These are phyloP conservation scores for Termitomyces sp. DNA, from an alignment of 768 basidiomycete species.

Conservation along the genomic window DNA sequence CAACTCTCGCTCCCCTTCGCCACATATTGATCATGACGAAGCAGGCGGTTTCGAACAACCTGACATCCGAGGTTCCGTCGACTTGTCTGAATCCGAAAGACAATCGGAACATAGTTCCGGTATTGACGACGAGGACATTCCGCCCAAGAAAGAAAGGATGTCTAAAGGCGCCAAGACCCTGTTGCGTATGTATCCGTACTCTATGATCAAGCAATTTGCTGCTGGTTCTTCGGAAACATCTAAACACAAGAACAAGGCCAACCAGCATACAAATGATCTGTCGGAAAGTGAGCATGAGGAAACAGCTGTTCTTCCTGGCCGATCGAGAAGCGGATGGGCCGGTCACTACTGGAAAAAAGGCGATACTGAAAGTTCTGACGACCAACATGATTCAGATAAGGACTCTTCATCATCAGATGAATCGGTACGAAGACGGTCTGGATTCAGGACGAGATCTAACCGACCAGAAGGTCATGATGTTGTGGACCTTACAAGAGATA, in stretches of 20 bases:
- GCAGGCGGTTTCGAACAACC: background rate
- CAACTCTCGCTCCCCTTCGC: background rate
- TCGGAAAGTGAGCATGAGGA: constrained; percentile 26
- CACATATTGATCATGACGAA: background rate
- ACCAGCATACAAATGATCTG: constrained; percentile 9
- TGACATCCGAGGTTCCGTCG: background rate
- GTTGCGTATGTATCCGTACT: constrained; percentile 47
- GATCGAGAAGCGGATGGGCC: constrained; percentile 36
- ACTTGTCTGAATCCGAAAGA: background rate
- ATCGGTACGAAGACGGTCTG: constrained; percentile 2
- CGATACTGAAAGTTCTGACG: constrained; percentile 57
- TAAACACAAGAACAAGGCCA: constrained; percentile 8
- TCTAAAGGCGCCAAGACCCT: constrained; percentile 33
- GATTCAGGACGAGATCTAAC: background rate
- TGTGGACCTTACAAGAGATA: constrained; percentile 10
- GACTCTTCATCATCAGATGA: background rate
- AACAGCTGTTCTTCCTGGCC: constrained; percentile 41
- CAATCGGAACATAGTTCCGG: background rate
- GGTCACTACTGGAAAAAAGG: constrained; percentile 32
- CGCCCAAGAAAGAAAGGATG: background rate
- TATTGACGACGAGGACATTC: background rate
- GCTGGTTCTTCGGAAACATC: constrained; percentile 9
- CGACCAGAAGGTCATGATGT: constrained; percentile 17
- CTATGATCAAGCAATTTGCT: constrained; percentile 37
- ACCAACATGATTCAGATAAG: constrained; percentile 10